Evolutionary conservation across 2,329 filamentous ascomycete species (phyloP).

Genomic region (Rhexocercosporidium sp.): DNA sequence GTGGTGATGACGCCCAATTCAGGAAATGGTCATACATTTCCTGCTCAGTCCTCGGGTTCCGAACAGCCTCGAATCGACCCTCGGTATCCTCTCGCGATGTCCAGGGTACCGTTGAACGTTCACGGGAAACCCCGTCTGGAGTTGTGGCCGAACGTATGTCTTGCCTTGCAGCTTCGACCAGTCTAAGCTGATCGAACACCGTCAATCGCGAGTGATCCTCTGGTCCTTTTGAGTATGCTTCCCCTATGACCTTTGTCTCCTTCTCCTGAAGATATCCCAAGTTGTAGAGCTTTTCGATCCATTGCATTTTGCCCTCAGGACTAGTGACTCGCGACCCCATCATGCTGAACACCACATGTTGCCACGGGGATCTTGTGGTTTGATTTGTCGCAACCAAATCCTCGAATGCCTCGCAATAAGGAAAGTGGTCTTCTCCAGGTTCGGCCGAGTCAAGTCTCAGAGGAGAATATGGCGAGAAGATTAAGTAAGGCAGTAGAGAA

Average conservation of each 20-base stretch:
- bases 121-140: not conserved
- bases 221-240: not conserved
- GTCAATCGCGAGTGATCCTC: not conserved
- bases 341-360: not conserved
- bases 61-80: not conserved
- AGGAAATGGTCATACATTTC: conserved; percentile 41
- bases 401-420: conserved; percentile 41
- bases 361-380: not conserved
- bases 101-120: not conserved
- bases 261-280: conserved; percentile 20
- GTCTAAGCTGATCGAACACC: not conserved
- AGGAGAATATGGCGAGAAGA: conserved; percentile 43
- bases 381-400: conserved; percentile 37
- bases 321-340: not conserved
- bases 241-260: not conserved
- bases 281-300: conserved; percentile 25
- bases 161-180: not conserved
- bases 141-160: not conserved
- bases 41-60: conserved; percentile 34
- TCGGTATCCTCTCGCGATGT: not conserved
- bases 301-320: conserved; percentile 9
- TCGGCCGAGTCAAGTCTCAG: conserved; percentile 27
- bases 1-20: conserved; percentile 11
- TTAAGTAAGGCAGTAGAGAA: conserved; percentile 42
- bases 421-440: conserved; percentile 27